Percentiles rank a stretch among this genome's conserved stretches.
phyloP scores from a whole-genome alignment of 2,329 filamentous ascomycete species.

The Exserohilum rostratum region DNA sequence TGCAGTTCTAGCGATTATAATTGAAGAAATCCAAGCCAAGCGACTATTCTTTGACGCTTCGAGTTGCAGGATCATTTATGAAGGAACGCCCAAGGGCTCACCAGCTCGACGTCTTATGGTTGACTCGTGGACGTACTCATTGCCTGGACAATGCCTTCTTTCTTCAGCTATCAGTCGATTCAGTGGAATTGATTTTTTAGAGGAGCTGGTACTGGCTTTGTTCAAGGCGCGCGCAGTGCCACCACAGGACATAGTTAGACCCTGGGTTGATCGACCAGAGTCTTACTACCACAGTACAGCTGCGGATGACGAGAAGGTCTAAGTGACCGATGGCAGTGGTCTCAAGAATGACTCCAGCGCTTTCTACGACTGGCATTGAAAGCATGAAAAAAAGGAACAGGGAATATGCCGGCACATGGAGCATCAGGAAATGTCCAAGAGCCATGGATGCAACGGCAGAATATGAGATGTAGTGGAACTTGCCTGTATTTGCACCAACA shows the following conservation, averaged over 20 bases:
- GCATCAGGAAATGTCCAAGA: too few species aligned
- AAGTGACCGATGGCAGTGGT: too few species aligned
- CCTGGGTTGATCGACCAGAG: neutral
- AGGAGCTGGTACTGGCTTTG: neutral
- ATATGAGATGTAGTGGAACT: too few species aligned
- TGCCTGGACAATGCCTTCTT: too few species aligned
- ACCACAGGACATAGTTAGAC: neutral
- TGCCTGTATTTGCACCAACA: too few species aligned
- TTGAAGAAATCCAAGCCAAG: too few species aligned
- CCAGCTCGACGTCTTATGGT: conserved; percentile 2
- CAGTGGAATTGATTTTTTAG: neutral
- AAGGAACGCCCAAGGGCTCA: neutral
- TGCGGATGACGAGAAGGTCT: neutral
- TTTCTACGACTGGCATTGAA: too few species aligned
- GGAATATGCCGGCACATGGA: too few species aligned
- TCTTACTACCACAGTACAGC: neutral
- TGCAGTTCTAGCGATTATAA: neutral
- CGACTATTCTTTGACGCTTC: too few species aligned
- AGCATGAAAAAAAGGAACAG: too few species aligned
- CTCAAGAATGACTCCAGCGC: too few species aligned
- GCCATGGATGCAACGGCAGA: too few species aligned
- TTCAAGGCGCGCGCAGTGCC: neutral
- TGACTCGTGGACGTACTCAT: neutral
- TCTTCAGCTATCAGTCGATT: neutral
- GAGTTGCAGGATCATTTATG: conserved; percentile 6